phyloP scores from a whole-genome alignment of 192 early-diverging fungal species.

The Nowakowskiella sp. region DNA sequence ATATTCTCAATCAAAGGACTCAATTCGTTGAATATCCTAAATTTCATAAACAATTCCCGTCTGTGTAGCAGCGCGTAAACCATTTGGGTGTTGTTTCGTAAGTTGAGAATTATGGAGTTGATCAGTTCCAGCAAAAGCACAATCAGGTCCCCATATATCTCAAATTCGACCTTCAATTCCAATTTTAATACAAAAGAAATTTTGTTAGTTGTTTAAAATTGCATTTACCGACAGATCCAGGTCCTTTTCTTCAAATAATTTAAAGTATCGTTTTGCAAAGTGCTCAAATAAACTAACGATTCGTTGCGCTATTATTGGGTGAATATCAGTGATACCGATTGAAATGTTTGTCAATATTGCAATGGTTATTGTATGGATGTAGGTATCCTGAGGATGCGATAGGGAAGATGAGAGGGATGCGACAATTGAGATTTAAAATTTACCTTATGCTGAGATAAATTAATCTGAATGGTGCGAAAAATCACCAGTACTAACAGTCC shows the following conservation, averaged over 20 bases:
- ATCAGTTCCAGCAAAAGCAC: constrained; percentile 62
- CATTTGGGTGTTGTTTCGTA: constrained; percentile 60
- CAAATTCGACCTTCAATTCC: constrained; percentile 39
- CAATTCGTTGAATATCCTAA: constrained; percentile 45
- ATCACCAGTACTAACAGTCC: constrained; percentile 58
- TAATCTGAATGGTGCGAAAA: constrained; percentile 56
- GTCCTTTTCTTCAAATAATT: constrained; percentile 22
- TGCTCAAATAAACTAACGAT: constrained; percentile 62
- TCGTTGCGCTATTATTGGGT: constrained; percentile 61
- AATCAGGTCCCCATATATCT: constrained; percentile 60
- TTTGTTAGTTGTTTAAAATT: too few species aligned
- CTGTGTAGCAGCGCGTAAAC: constrained; percentile 63
- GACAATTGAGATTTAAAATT: not conserved
- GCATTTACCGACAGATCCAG: not conserved
- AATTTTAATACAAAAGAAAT: too few species aligned
- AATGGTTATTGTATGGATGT: constrained; percentile 57
- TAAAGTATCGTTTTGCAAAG: constrained; percentile 58
- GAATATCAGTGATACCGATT: constrained; percentile 45
- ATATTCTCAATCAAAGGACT: constrained; percentile 54
- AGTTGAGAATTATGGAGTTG: constrained; percentile 52
- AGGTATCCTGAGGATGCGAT: constrained; percentile 44
- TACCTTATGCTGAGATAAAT: constrained; percentile 61
- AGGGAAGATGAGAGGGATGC: not conserved
- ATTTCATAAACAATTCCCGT: constrained; percentile 52
- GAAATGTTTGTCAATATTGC: constrained; percentile 64